Conservation (phyloP, 768 basidiomycete genomes). For the Suillus subalutaceus region DNA sequence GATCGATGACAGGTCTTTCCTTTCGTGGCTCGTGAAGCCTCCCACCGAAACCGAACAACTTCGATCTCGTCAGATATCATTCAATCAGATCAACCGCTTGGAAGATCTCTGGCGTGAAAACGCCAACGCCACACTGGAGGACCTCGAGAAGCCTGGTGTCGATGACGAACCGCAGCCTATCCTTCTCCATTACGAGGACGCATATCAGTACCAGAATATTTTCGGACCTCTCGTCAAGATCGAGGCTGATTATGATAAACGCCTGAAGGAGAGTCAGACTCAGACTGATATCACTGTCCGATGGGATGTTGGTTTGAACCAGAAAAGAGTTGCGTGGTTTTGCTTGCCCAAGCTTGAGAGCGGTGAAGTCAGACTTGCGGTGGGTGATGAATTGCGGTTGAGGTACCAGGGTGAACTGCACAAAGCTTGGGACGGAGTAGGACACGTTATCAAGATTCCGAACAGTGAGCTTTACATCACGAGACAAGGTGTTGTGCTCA, state of each 20-base stretch:
- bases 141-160: conserved; percentile 95
- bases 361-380: conserved; percentile 95
- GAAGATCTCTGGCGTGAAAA: conserved; percentile 99
- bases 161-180: conserved; percentile 98
- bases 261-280: conserved; percentile 97
- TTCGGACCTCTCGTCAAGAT: conserved; percentile 99
- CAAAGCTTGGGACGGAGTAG: conserved; percentile 96
- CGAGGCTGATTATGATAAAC: conserved; percentile 98
- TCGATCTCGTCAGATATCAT: conserved; percentile 94
- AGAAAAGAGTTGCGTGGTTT: conserved; percentile 99
- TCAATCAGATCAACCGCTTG: conserved; percentile 94
- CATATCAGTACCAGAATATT: conserved; percentile 99
- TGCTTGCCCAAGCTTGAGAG: conserved; percentile 94
- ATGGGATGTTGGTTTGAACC: conserved; percentile 98
- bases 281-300: conserved; percentile 95
- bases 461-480: conserved; percentile 69
- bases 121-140: conserved; percentile 90
- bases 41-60: conserved; percentile 96
- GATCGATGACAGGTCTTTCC: conserved; percentile 97
- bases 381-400: conserved; percentile 92
- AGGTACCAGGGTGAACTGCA: conserved; percentile 89
- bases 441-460: conserved; percentile 98
- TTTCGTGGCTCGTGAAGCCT: conserved; percentile 99
- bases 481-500: conserved; percentile 11
- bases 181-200: conserved; percentile 91